Conservation (phyloP, 2,329 filamentous ascomycete genomes). For the Phaeosphaeria sp. region DNA sequence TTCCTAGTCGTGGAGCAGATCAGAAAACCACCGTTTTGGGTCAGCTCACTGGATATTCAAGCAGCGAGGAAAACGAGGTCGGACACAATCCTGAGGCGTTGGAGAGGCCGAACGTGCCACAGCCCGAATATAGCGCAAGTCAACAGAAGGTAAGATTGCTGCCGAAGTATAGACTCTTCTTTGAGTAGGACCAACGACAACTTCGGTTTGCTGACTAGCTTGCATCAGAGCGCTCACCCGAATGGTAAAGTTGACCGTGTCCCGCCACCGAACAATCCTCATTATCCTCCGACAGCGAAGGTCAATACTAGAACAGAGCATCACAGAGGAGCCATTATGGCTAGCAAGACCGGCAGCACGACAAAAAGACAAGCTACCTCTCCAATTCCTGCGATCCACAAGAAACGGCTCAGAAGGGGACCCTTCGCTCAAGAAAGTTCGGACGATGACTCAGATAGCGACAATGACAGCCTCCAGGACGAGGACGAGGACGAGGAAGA, state of each 20-base stretch:
- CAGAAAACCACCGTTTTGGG: not conserved
- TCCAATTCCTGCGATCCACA: not conserved
- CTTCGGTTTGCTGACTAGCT: not conserved
- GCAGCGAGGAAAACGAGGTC: not conserved
- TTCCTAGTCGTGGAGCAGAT: not conserved
- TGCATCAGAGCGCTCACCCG: not conserved
- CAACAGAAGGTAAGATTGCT: not conserved
- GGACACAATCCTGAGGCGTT: not conserved
- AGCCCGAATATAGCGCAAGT: not conserved
- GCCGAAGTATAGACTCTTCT: too few species aligned
- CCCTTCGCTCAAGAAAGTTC: not conserved
- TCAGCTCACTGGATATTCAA: not conserved
- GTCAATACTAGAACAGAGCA: too few species aligned
- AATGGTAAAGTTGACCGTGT: not conserved
- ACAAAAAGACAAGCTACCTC: not conserved
- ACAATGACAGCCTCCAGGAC: not conserved
- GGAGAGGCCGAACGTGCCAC: not conserved
- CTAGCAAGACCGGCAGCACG: not conserved
- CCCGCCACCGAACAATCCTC: not conserved
- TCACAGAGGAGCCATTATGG: too few species aligned
- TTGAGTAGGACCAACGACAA: not conserved
- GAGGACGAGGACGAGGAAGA: too few species aligned
- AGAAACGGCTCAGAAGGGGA: not conserved
- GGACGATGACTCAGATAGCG: not conserved
- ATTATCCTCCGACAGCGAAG: not conserved